Percentiles rank a stretch among this genome's conserved stretches.
phyloP scores from a whole-genome alignment of 768 basidiomycete genomes.

The Lentinus tigrinus region DNA sequence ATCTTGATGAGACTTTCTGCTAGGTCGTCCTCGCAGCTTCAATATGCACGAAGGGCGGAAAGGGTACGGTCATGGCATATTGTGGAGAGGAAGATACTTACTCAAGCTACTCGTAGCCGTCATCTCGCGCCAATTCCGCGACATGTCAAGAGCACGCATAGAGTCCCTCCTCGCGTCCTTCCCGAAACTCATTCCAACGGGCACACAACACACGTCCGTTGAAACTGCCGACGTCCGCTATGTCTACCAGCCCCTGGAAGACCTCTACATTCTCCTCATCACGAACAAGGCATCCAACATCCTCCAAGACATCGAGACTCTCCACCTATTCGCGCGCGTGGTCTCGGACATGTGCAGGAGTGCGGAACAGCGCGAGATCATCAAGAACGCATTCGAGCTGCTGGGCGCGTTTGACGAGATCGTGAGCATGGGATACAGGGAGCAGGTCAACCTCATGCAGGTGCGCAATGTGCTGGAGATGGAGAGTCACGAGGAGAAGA shows the following conservation, averaged over 20 bases:
- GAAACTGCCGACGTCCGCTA: conserved; percentile 94
- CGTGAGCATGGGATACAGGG: conserved; percentile 84
- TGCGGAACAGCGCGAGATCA: conserved; percentile 86
- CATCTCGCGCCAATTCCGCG: conserved; percentile 93
- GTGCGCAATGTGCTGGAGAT: conserved; percentile 79
- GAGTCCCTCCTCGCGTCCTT: conserved; percentile 96
- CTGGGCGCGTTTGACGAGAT: conserved; percentile 97
- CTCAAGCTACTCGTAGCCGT: conserved; percentile 56
- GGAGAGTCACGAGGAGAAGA: conserved; percentile 92
- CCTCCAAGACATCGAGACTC: conserved; percentile 94
- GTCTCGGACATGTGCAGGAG: conserved; percentile 89
- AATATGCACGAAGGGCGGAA: conserved; percentile 93
- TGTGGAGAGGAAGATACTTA: neutral
- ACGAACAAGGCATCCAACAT: conserved; percentile 99
- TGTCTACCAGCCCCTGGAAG: conserved; percentile 95
- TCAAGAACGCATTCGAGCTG: conserved; percentile 89
- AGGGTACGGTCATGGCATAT: conserved; percentile 50
- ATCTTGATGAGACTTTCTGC: neutral
- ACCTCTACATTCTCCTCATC: conserved; percentile 95
- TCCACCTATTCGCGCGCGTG: conserved; percentile 91
- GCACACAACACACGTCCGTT: conserved; percentile 94
- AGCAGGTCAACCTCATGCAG: conserved; percentile 76
- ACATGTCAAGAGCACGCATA: conserved; percentile 88
- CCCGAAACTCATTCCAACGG: conserved; percentile 93
- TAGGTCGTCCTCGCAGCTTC: conserved; percentile 93